phyloP scores from a whole-genome alignment of 768 basidiomycete genomes.

The Collybiopsis luxurians region DNA sequence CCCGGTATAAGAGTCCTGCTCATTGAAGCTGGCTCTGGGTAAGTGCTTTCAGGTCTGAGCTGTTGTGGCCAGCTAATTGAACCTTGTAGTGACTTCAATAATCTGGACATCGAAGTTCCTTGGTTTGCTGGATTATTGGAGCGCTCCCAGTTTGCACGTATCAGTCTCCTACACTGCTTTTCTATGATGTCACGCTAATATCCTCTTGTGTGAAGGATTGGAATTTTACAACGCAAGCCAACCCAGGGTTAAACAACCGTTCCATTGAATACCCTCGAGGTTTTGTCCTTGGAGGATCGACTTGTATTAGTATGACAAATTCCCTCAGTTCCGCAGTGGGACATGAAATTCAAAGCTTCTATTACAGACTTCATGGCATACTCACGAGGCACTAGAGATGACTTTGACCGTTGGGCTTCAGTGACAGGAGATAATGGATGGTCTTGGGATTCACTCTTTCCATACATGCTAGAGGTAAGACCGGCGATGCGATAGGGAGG shows the following conservation, averaged over 20 bases:
- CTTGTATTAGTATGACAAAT: conserved; percentile 23
- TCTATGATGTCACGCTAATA: background rate
- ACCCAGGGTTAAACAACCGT: conserved; percentile 22
- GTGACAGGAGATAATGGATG: conserved; percentile 19
- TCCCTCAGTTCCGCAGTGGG: background rate
- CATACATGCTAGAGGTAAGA: conserved; percentile 17
- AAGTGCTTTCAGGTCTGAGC: conserved; percentile 8
- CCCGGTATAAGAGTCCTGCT: conserved; percentile 35
- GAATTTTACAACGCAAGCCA: conserved; percentile 25
- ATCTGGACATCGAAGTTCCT: conserved; percentile 7
- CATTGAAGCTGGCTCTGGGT: conserved; percentile 30
- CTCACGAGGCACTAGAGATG: conserved; percentile 21
- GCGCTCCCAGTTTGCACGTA: conserved; percentile 10
- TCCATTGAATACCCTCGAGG: conserved; percentile 23
- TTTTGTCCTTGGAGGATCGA: conserved; percentile 25
- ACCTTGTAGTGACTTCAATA: background rate
- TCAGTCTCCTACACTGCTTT: conserved; percentile 18
- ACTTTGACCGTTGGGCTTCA: conserved; percentile 21
- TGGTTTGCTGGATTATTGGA: conserved; percentile 4
- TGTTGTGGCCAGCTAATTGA: background rate
- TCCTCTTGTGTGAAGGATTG: conserved; percentile 11
- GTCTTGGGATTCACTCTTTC: conserved; percentile 22
- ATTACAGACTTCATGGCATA: conserved; percentile 24
- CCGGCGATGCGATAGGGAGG: too few relatives aligned
- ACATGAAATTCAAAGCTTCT: background rate